Evolutionary conservation across 2,329 filamentous ascomycete species (phyloP), one percentile per base, ranked within the genome.

Genomic region (Coniochaeta ligniaria): DNA sequence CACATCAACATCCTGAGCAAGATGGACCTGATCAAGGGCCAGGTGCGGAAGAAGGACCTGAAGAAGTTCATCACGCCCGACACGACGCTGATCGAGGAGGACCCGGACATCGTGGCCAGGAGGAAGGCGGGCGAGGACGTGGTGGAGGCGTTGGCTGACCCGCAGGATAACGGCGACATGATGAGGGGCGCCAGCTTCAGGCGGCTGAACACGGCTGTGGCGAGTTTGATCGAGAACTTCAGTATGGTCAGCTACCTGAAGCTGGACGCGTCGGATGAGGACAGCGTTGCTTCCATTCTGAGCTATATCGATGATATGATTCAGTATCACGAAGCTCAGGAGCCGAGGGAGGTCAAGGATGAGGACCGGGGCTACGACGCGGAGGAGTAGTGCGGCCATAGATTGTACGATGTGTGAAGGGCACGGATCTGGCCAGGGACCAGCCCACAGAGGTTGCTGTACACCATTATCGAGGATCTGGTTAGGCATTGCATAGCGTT

Each of bases 1-100:
- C 95, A 99, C 72, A 86, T 99, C 71, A 99, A 99, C 73, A 89
- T 99, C 63, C 79, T 99, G 60, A 96, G 90, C 71, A 99, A 99
- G 78, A 98, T 98, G 93, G 95, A 99, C 73, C 83, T 98, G 63
- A 87, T 98, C 66, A 95, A 95, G 73, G 92, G 91, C 43, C 91
- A 95, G 74, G 84, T 98, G 28, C 87, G 88, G 61, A 92, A 92
- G 74, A 89, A 89, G 73, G 92, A 98, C 67, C 73, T 99, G 62
- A 96, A 96, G 77, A 84, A 91, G 24, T 99, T 96, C 71, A 79
- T 96, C 60, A 92, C 94, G 59, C 92, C 95, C 0, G 94, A 98
- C 71, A 85, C 88, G 4, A 85, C 85, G 24, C 77, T 97, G 54
- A 78, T 99, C 50, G 90, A 96, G 64, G 91, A 95, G 66, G 90